Conservation (phyloP, 345 rosid species). For the Camelina laxa region DNA sequence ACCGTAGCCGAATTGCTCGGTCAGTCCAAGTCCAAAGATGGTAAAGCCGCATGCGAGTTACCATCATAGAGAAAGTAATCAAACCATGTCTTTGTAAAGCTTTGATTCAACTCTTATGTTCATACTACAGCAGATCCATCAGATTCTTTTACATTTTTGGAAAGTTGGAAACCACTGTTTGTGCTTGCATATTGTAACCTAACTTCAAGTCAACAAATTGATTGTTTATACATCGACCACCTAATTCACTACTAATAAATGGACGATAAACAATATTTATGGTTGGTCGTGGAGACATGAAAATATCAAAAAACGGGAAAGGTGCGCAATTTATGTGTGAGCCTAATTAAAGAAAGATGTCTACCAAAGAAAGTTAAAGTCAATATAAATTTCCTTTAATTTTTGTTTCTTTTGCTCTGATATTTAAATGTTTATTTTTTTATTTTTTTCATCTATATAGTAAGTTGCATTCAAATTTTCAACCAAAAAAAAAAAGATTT, state of each 20-base stretch:
- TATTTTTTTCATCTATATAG: background rate
- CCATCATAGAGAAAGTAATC: constrained; percentile 47
- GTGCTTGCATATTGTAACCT: background rate
- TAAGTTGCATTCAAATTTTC: background rate
- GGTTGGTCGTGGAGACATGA: constrained; percentile 40
- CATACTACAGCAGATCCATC: background rate
- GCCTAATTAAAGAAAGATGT: constrained; percentile 34
- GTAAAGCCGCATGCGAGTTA: constrained; percentile 70
- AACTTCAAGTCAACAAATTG: constrained; percentile 27
- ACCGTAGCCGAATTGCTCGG: constrained; percentile 89
- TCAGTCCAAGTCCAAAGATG: constrained; percentile 68
- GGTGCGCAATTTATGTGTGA: constrained; percentile 35
- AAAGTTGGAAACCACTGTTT: constrained; percentile 18
- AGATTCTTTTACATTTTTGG: constrained; percentile 1
- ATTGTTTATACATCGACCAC: constrained; percentile 18
- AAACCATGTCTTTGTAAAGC: constrained; percentile 28
- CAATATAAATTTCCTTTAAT: constrained; percentile 20
- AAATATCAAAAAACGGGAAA: constrained; percentile 41
- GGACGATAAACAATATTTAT: constrained; percentile 8
- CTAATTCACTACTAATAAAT: constrained; percentile 29
- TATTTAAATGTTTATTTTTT: background rate
- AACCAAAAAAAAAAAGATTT: background rate
- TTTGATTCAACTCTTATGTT: constrained; percentile 15
- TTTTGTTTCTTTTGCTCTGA: constrained; percentile 1
- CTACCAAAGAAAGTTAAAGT: constrained; percentile 37